Base-by-base conservation (phyloP, 768 basidiomycete genomes). In the Nevesoporus exiguus region DNA sequence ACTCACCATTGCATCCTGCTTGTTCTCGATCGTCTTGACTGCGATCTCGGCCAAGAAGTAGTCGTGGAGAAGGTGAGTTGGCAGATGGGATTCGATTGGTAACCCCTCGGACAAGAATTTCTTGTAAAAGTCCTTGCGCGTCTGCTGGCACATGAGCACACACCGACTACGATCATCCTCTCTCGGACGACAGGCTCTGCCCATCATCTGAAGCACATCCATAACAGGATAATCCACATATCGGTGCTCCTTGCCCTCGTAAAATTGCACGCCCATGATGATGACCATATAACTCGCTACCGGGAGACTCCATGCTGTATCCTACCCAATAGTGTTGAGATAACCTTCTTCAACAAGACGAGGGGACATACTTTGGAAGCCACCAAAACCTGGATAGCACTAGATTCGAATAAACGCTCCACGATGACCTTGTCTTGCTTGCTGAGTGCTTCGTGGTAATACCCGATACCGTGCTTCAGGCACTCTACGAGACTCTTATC, bases 151-250 rank as follows among this genome's bases (percentile, higher is more conserved):
- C 94, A 99, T 98, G 34, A 98, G 75, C 3, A 99, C 88, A 64
- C 96, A 98, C 14, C 93, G 88, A 61, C 92, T 94, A 54, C 88
- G 85, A 3, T 88, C 85, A 61, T 98, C 97, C 61, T 93, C 84
- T 37, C 74, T 70, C 7, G 97, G 96, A 15, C 95, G 86, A 69
- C 95, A 98, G 0, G 97, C 97, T n/a, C 86, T 83, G 40, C 96
- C 97, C 86, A 98, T 96, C 96, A 99, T 98, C 67, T 98, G 97
- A 2, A 98, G 80, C 7, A 99, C 90, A 62, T 98, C 96, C 81
- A 96, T 96, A 54, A 99, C 93, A 4, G 96, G 94, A 67, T 98
- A 98, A 71, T 98, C 97, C 60, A 95, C 80, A 61, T 99, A 99
- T 42, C 97, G 90, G 66, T 98, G 97, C 64, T 99, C 97, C 71